These are phyloP conservation scores for Cylindrotheca fusiformis DNA, from an alignment of 108 stramenopile species.

Conservation along the genomic window DNA sequence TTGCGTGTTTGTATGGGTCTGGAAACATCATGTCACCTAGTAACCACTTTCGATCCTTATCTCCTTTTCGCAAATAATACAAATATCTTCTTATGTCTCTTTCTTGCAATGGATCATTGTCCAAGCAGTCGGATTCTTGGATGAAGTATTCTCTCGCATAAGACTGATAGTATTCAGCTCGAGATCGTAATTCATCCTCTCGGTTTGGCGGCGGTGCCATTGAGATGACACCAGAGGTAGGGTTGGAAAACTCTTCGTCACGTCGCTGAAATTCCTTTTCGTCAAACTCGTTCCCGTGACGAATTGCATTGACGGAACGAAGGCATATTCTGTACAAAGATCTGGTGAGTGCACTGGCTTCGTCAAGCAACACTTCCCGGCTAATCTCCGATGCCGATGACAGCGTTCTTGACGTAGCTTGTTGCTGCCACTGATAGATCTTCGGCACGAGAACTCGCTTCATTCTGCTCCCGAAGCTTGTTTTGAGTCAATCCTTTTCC, in stretches of 20 bases:
- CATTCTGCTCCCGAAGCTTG: too few relatives aligned
- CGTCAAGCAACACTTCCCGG: slow-evolving; percentile 34
- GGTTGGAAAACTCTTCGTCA: slow-evolving; percentile 46
- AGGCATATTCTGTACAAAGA: slow-evolving; percentile 70
- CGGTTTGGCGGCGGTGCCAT: slow-evolving; percentile 77
- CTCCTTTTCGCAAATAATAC: slow-evolving; percentile 68
- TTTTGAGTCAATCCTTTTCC: too few relatives aligned
- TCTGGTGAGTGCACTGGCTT: slow-evolving; percentile 62
- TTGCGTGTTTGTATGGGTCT: slow-evolving; percentile 49
- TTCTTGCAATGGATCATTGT: slow-evolving; percentile 61
- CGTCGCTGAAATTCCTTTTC: slow-evolving; percentile 58
- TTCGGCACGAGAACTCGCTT: not conserved
- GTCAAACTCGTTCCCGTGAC: slow-evolving; percentile 72
- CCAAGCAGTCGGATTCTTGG: slow-evolving; percentile 67
- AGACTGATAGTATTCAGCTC: slow-evolving; percentile 71
- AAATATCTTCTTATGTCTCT: slow-evolving; percentile 62
- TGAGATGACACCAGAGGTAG: slow-evolving; percentile 22
- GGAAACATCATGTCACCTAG: slow-evolving; percentile 78
- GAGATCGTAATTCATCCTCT: slow-evolving; percentile 68
- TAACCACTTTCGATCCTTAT: slow-evolving; percentile 74
- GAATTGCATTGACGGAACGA: slow-evolving; percentile 48
- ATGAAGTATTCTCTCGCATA: slow-evolving; percentile 73
- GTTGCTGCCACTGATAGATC: not conserved
- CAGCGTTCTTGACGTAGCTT: not conserved
- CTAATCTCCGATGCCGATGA: slow-evolving; percentile 2